Percentiles rank a stretch among this genome's conserved stretches.
Conservation (phyloP, 371 early-diverging fungal genomes). For the Syncephalastrum racemosum region DNA sequence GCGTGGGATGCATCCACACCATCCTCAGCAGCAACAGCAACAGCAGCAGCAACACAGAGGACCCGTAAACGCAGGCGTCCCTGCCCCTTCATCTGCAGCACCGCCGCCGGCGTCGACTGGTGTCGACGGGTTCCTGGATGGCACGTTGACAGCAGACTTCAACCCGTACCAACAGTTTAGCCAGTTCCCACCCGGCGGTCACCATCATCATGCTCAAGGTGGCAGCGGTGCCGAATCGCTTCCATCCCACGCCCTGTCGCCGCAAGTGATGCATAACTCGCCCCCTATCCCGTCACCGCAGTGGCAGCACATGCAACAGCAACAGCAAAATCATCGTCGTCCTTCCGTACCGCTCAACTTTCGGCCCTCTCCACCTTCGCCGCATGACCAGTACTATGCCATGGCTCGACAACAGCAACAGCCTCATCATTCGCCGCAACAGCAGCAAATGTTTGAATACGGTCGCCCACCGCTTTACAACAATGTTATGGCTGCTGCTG, state of each 20-base stretch:
- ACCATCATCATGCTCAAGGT: neutral
- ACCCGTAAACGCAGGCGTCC: neutral
- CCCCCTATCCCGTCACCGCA: constrained; percentile 6
- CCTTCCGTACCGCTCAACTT: constrained; percentile 3
- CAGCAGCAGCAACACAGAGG: constrained; percentile 11
- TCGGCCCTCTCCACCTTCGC: too few relatives aligned
- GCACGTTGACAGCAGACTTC: constrained; percentile 8
- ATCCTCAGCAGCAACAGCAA: constrained; percentile 10
- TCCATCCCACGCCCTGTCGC: constrained; percentile 8
- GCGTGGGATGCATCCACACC: neutral
- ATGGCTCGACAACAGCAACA: constrained; percentile 1
- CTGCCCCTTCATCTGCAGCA: constrained; percentile 4
- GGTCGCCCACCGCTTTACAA: neutral
- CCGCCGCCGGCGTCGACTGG: constrained; percentile 2
- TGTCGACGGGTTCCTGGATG: constrained; percentile 7
- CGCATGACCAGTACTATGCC: neutral
- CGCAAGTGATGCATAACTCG: neutral
- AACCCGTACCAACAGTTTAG: constrained; percentile 9
- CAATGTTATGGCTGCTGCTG: neutral
- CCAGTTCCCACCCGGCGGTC: constrained; percentile 6
- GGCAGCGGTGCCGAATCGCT: constrained; percentile 3
- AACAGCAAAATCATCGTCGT: constrained; percentile 5
- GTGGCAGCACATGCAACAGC: constrained; percentile 5
- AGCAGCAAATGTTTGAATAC: constrained; percentile 5
- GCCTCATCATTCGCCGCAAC: constrained; percentile 7